Conservation (phyloP, 139 green algal species). For the Protoeuglena noctilucae region DNA sequence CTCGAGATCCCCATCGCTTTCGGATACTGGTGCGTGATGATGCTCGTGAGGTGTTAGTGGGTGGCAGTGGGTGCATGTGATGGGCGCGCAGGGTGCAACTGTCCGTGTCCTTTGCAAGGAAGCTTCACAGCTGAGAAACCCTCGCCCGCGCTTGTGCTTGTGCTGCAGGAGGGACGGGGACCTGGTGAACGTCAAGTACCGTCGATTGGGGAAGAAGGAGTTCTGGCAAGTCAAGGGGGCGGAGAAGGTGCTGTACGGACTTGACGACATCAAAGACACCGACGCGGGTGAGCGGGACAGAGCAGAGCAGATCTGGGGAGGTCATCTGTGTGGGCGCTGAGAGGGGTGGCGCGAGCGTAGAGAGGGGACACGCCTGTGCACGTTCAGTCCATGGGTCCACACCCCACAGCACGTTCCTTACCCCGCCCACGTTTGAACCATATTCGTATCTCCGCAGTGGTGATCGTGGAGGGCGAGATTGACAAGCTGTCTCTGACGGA, state of each 20-base stretch:
- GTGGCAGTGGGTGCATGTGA: background rate
- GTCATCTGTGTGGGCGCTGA: background rate
- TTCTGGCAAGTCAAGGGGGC: slow-evolving; percentile 44
- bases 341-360: background rate
- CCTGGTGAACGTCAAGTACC: slow-evolving; percentile 81
- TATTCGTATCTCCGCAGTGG: slow-evolving; percentile 11
- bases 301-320: background rate
- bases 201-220: slow-evolving; percentile 43
- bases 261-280: slow-evolving; percentile 48
- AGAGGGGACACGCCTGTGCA: background rate
- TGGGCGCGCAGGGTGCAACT: background rate
- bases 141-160: no score
- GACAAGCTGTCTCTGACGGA: slow-evolving; percentile 74
- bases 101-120: slow-evolving; percentile 71
- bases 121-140: no score
- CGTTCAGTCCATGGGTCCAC: background rate
- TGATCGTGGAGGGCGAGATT: slow-evolving; percentile 84
- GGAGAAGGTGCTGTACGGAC: slow-evolving; percentile 75
- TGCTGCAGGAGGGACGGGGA: slow-evolving; percentile 36
- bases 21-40: slow-evolving; percentile 16
- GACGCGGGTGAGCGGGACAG: background rate
- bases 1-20: no score
- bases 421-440: background rate
- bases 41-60: background rate
- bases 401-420: background rate